Conservation (phyloP, 768 basidiomycete species). For the Mycena maculata region DNA sequence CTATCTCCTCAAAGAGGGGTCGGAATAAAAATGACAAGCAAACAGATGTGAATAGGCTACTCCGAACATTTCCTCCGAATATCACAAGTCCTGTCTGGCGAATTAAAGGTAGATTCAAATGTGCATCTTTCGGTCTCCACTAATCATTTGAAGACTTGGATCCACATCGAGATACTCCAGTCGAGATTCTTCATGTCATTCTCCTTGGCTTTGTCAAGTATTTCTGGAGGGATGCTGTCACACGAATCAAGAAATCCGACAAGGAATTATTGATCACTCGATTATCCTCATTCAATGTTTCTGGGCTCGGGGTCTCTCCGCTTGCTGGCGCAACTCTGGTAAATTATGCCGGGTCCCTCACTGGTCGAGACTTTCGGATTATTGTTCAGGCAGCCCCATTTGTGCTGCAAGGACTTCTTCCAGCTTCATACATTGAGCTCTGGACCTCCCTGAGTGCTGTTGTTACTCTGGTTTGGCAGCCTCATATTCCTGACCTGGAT, state of each 20-base stretch:
- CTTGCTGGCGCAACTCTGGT: slow-evolving; percentile 49
- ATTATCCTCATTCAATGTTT: slow-evolving; percentile 44
- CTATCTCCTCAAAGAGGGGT: slow-evolving; percentile 30
- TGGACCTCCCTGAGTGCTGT: too few relatives aligned
- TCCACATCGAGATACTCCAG: slow-evolving; percentile 56
- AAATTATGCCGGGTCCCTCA: slow-evolving; percentile 50
- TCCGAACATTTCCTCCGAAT: slow-evolving; percentile 33
- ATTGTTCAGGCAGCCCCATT: too few relatives aligned
- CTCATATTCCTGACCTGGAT: slow-evolving; percentile 48
- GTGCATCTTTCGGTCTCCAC: too few relatives aligned
- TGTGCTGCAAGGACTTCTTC: too few relatives aligned
- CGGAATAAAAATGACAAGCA: slow-evolving; percentile 30
- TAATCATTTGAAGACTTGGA: too few relatives aligned
- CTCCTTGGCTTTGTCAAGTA: slow-evolving; percentile 62
- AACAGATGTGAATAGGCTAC: slow-evolving; percentile 20
- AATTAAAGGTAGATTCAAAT: too few relatives aligned
- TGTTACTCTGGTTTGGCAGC: slow-evolving; percentile 59
- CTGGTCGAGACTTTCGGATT: slow-evolving; percentile 47
- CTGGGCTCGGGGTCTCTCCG: slow-evolving; percentile 46
- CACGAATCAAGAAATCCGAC: slow-evolving; percentile 37
- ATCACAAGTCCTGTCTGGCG: slow-evolving; percentile 50
- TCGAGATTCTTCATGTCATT: slow-evolving; percentile 58
- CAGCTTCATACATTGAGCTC: too few relatives aligned
- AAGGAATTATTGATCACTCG: slow-evolving; percentile 43
- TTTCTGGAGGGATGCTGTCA: slow-evolving; percentile 55